phyloP scores from a whole-genome alignment of 2,329 filamentous ascomycete genomes.

The Fusarium globosum region DNA sequence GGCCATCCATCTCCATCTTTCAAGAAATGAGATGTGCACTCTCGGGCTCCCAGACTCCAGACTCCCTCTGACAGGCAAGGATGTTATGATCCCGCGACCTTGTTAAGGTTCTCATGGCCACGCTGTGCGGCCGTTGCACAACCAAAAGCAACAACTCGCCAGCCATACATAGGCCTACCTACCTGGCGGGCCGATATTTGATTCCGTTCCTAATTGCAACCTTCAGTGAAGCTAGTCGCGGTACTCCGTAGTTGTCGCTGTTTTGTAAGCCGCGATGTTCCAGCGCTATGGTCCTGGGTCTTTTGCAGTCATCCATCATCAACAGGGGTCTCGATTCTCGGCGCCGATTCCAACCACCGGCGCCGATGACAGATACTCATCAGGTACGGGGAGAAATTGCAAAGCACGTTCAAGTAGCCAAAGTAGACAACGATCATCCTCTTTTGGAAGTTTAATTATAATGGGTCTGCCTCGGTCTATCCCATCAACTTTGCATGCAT shows the following conservation, averaged over 20 bases:
- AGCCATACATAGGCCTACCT: background rate
- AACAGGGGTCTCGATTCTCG: slow-evolving; percentile 18
- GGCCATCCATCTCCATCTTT: slow-evolving; percentile 4
- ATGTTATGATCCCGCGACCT: slow-evolving; percentile 12
- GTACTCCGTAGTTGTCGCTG: background rate
- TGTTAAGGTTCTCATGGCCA: slow-evolving; percentile 24
- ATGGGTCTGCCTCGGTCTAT: slow-evolving; percentile 14
- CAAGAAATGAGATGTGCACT: background rate
- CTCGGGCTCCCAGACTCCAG: background rate
- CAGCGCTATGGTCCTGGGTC: slow-evolving; percentile 3
- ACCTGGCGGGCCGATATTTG: background rate
- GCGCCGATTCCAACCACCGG: slow-evolving; percentile 24
- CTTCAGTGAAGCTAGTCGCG: background rate
- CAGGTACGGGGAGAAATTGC: slow-evolving; percentile 21
- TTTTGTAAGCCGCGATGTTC: slow-evolving; percentile 2
- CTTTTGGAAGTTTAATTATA: slow-evolving; percentile 14
- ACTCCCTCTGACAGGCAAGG: slow-evolving; percentile 18
- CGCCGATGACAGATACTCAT: slow-evolving; percentile 27
- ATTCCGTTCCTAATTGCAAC: background rate
- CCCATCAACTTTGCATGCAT: background rate
- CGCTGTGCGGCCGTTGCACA: slow-evolving; percentile 22
- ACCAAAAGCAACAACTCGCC: background rate
- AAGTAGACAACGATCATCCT: slow-evolving; percentile 13
- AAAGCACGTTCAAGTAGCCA: background rate
- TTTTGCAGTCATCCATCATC: background rate